Evolutionary conservation across 176 grass and related monocot genomes (phyloP), one percentile per base, ranked within the genome.

Genomic region (Phoenix dactylifera): DNA sequence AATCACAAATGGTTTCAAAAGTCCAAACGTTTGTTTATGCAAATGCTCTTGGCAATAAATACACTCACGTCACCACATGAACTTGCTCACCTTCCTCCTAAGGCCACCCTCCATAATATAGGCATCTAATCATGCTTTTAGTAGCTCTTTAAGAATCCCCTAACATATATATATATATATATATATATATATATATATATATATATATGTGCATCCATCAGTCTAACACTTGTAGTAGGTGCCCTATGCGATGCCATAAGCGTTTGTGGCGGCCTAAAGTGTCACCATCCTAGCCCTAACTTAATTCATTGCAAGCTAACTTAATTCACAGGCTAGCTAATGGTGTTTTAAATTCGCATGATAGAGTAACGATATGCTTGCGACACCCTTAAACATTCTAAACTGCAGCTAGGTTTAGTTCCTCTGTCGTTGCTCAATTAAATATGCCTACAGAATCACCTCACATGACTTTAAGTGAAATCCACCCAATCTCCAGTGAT

Each of bases 401-500:
- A 74, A 85, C 73, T 76, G 79, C 73, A 28, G 55, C 62, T 76
- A 88, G 75, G 85, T 87, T 88, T 63, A 79, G 82, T 90, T 79
- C 54, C 77, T 49, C 66, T 74, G 74, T 55, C 60, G 63, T 76
- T 78, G 55, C 20, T 63, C 64, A 83, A 58, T 82, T 74, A 77
- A 77, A 52, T 82, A 89, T 83, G 69, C 15, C 56, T 58, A 66
- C 77, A 75, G 83, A 91, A 90, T 88, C 81, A 85, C 83, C 85
- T 88, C 83, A 76, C 86, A 88, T 85, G 81, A 85, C 87, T 96
- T 96, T 90, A 96, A 78, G 92, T 90, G 78, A 96, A 96, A 90
- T 96, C 80, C 81, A 97, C 83, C 81, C 87, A 64, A 97, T 87
- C 83, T 88, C 75, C 74, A 80, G 72, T 79, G 35, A 52, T 74